Evolutionary conservation across 2,329 filamentous ascomycete genomes (phyloP), one percentile per base, ranked within the genome.

Genomic region (Gliomastix tumulicola): DNA sequence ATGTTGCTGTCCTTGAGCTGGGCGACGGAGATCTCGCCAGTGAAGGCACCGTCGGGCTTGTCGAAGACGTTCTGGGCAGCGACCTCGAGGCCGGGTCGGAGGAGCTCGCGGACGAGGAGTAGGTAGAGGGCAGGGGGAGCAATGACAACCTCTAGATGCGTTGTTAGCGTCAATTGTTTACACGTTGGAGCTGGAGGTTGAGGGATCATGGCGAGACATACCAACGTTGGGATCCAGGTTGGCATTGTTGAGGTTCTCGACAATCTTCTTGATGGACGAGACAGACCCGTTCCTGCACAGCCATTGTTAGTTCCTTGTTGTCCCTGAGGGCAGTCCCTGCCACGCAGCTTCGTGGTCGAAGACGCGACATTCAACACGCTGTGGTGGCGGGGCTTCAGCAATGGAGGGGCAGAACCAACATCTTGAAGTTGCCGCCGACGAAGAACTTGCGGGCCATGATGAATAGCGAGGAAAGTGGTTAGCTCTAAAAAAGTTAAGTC

Each of bases 391-490:
- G 31, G 16, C n/a, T n/a, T 32, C 31, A 9, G 12, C 31, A 32
- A 8, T 7, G 15, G 7, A 13, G n/a, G n/a, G n/a, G n/a, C n/a
- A n/a, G 37, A 48, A 51, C 76, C 60, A 71, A 94, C 89, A 97
- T 97, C 79, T 98, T 97, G 75, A 97, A 97, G 83, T 98, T 98
- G 62, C 89, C 89, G 66, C 89, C 89, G 65, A 95, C 86, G 66
- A 95, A 94, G 76, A 94, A 95, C 74, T 88, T 84, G 74, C 88
- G 88, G 77, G 82, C 76, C 88, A 94, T 95, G 56, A 58, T 87
- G 76, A 68, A n/a, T n/a, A n/a, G n/a, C n/a, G n/a, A n/a, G n/a
- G n/a, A n/a, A n/a, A n/a, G n/a, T n/a, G n/a, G n/a, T n/a, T n/a
- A n/a, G n/a, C n/a, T n/a, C n/a, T n/a, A n/a, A n/a, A n/a, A n/a